Evolutionary conservation across 2,329 filamentous ascomycete species (phyloP), one percentile per base, ranked within the genome.

Genomic region (Xenoacremonium recifei): DNA sequence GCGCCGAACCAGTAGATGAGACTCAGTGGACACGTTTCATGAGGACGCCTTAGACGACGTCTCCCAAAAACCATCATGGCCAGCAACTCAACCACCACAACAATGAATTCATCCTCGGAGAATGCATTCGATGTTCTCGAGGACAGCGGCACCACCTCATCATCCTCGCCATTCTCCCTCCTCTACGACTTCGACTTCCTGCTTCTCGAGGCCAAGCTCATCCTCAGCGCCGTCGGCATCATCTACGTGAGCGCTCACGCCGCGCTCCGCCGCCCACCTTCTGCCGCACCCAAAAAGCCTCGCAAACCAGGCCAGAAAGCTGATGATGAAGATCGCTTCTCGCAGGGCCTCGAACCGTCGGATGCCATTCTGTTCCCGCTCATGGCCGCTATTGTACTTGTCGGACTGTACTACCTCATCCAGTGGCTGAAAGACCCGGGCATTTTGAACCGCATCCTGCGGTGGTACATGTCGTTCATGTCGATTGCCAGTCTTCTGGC

Each of bases 311-410:
- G 63, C 29, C 67, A 68, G 5, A 71, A 74, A 31, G 60, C 66
- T 2, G 72, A 79, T 1, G 72, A 79, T 10, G 75, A 77, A 15
- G 71, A 81, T 16, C 69, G 76, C 10, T 71, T 63, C 35, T 44
- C 62, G 3, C 79, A 51, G 69, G 80, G 47, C 59, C 76, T 82
- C 7, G 64, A 67, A 42, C 82, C 87, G 2, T 83, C 79, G 0
- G 92, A 97, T 64, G 92, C 89, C 35, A 79, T 97, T 52, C 65
- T 95, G 55, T 87, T 96, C 49, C 93, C 92, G 2, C 54, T 96
- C 21, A 72, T 90, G 40, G 91, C 90, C 5, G 89, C 83, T 2
- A 58, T 73, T 9, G 81, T 85, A 2, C 78, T 97, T 7, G 76
- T 82, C 31, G 82, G 82, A 5, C 73, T 97, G 11, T 97, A 97